Base-by-base conservation (phyloP, 257 asterid species). In the Schizonepeta tenuifolia region DNA sequence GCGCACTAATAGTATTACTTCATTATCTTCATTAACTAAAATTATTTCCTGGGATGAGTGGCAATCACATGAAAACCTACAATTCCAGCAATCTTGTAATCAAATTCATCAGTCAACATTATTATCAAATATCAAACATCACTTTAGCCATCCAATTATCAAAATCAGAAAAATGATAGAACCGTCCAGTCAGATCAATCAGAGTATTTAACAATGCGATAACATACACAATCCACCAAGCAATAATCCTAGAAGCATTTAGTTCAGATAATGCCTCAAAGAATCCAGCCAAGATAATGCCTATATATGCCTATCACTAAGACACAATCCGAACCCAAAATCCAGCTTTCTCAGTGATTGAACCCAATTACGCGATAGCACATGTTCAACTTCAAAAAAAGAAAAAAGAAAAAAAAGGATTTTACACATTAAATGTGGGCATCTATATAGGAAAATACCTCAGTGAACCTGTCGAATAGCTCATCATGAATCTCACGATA, bases 401-500 rank as follows among this genome's bases (percentile, higher is more conserved):
- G n/a, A n/a, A n/a, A n/a, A n/a, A 78, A 50, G 46, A 12, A 61
- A 59, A 14, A 50, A 51, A 7, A 1, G 13, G 56, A 78, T 44
- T 56, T 9, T 8, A 26, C 10, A 7, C 54, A 50, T 54, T 12
- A 68, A 56, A 55, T 6, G n/a, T 20, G 33, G 24, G 10, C 26
- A 17, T 21, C 15, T 41, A 53, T n/a, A 26, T 14, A 35, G 35
- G 70, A 57, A 15, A 70, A 38, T 81, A 94, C 99, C 99, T 94
- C 89, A n/a, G 86, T 87, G 79, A 91, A 91, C 84, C 81, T 77
- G 77, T 85, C 69, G 53, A 86, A 86, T 55, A 89, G 81, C 67
- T 46, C 83, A 62, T 89, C 90, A n/a, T n/a, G n/a, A n/a, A n/a
- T n/a, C n/a, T n/a, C n/a, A 36, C 15, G 56, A 62, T 79, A 47